phyloP scores from a whole-genome alignment of 441 rosid species.

The Adansonia grandidieri region DNA sequence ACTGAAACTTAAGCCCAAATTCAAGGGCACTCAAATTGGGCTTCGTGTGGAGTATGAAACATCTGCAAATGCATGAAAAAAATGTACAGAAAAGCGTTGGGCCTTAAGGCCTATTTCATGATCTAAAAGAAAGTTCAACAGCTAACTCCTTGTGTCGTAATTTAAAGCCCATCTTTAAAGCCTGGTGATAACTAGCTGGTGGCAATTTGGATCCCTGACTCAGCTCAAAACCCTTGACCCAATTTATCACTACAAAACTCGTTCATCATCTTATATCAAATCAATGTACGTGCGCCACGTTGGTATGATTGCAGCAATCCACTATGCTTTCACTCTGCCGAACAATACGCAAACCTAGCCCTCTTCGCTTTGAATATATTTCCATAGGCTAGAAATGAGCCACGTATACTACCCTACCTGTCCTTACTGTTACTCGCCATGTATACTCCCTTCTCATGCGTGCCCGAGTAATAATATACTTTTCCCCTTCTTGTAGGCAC shows the following conservation, averaged over 20 bases:
- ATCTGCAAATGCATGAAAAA: no score
- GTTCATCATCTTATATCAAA: neutral
- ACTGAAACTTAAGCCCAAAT: no score
- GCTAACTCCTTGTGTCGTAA: no score
- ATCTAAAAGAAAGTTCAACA: no score
- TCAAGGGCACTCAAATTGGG: no score
- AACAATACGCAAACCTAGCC: neutral
- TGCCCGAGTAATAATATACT: neutral
- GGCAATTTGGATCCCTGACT: neutral
- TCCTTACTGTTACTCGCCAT: conserved; percentile 35
- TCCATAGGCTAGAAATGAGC: conserved; percentile 35
- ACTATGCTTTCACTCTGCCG: neutral
- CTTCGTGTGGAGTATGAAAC: no score
- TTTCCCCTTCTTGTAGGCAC: neutral
- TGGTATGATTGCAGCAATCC: neutral
- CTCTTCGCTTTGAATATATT: neutral
- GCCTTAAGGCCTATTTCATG: no score
- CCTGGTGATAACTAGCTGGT: neutral
- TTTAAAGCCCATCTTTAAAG: neutral
- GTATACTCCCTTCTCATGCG: conserved; percentile 25
- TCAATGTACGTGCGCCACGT: neutral
- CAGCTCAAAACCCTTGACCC: neutral
- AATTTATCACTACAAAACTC: neutral
- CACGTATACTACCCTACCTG: conserved; percentile 35
- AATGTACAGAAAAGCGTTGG: no score